phyloP scores from a whole-genome alignment of 2,329 filamentous ascomycete genomes.

The Ascochyta lentis region DNA sequence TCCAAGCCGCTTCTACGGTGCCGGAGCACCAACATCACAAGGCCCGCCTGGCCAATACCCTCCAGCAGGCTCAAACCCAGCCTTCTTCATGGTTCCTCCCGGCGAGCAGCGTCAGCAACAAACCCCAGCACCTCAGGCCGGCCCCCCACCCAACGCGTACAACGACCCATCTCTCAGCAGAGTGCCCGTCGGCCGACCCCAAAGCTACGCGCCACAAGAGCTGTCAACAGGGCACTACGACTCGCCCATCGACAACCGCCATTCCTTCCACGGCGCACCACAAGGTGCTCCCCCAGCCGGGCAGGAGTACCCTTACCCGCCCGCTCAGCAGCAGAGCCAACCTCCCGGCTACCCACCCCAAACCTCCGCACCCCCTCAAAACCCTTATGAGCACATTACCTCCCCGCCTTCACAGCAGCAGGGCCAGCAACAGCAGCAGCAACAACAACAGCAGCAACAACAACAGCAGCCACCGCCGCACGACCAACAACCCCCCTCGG shows the following conservation, averaged over 20 bases:
- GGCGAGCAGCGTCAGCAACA: constrained; percentile 40
- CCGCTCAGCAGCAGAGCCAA: constrained; percentile 24
- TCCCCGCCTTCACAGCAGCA: constrained; percentile 34
- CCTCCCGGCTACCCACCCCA: constrained; percentile 36
- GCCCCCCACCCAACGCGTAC: constrained; percentile 46
- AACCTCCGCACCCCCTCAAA: constrained; percentile 20
- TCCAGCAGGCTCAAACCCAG: constrained; percentile 42
- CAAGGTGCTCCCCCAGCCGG: constrained; percentile 37
- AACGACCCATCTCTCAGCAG: constrained; percentile 45
- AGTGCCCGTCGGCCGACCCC: constrained; percentile 43
- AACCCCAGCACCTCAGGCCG: constrained; percentile 39
- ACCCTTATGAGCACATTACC: constrained; percentile 38
- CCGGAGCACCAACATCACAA: constrained; percentile 40
- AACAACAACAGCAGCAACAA: no score
- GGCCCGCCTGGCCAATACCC: constrained; percentile 49
- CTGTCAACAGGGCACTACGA: constrained; percentile 56
- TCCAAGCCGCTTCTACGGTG: constrained; percentile 38
- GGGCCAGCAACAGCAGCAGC: no score
- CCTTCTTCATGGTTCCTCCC: constrained; percentile 50
- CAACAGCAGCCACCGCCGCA: constrained; percentile 34
- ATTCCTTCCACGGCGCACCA: constrained; percentile 44
- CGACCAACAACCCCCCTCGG: constrained; percentile 34
- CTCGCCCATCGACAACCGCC: constrained; percentile 54
- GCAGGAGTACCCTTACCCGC: constrained; percentile 38
- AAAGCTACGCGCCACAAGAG: constrained; percentile 55